Evolutionary conservation across 2,329 filamentous ascomycete genomes (phyloP), one percentile per base, ranked within the genome.

Genomic region (Curvularia eragrostidis): DNA sequence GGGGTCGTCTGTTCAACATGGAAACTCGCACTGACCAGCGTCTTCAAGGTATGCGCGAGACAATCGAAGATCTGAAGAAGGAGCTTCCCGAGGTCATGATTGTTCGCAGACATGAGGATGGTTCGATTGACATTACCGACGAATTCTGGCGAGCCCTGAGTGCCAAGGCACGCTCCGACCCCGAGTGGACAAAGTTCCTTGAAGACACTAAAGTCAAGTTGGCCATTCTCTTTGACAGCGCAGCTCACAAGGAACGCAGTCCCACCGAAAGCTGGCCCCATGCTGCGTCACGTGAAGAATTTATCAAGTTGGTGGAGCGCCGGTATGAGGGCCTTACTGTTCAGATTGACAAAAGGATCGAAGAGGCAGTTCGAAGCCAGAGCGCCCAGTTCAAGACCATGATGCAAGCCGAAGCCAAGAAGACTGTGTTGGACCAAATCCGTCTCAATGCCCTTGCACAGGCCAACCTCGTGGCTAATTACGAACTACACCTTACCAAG

Each of bases 101-200:
- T 58, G 82, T 89, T 62, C 79, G 82, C 13, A 79, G 81, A 7
- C 78, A 83, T 55, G 73, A 78, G 32, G 73, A 84, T 28, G 88
- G 87, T 13, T 80, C 82, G 9, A 74, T 79, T 0, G 75, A 83
- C 21, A 83, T 91, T 15, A 77, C 84, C 0, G 80, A 85, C 23
- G 82, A 86, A 2, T 90, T 92, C 58, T 92, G 86, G 84, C 80
- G 85, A 54, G 89, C 88, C 0, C 72, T 92, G 8, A 79, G 81
- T 23, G 82, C 84, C 52, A 80, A 83, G 55, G 82, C 90, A 47
- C 77, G 77, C 3, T 49, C 64, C 79, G 39, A 73, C 76, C 1
- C 75, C 56, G 36, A 78, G 3, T 88, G 85, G 56, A 84, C 77
- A 82, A 19, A 74, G 77, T 0, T 88, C 84, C 82, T 68, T 85